Base-by-base conservation (phyloP, 805 yeast genomes). In the Candida chauliodis region DNA sequence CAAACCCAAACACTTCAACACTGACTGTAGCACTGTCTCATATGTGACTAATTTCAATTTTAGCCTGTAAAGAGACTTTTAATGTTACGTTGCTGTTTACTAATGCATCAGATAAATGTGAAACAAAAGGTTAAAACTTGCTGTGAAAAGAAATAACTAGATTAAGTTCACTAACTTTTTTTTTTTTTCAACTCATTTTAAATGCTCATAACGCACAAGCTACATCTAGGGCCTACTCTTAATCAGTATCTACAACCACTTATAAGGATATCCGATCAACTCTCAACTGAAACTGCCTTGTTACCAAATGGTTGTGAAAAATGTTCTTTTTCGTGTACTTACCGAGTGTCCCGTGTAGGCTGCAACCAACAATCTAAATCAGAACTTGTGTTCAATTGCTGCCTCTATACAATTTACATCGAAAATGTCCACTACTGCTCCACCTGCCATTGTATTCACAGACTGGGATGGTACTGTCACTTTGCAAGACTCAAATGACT, bases 381-480 rank as follows among this genome's bases (percentile, higher is more conserved):
- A 7, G 7, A 21, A 21, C 7, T 21, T 21, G 24, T 21, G 10
- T 21, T 21, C 24, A 8, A 21, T n/a, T n/a, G n/a, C n/a, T n/a
- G n/a, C n/a, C n/a, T n/a, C n/a, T n/a, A n/a, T n/a, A 24, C 27
- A 7, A 8, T 11, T 24, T 10, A 7, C 13, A 24, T 5, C 13
- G n/a, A 7, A 8, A 24, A 46, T 36, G 42, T 30, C 37, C 21
- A 43, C 60, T 31, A 28, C 43, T n/a, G 16, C 34, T 11, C 58
- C 61, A 19, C 63, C 62, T 35, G 91, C 95, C 33, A 88, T 93
- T 53, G 84, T 93, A 30, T 93, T 93, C 70, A 85, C 97, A 30
- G 99, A 93, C 61, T 93, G 95, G 79, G 99, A 93, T 59, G 99
- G 99, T 20, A 93, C 99, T 2, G 93, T 93, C 47, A 93, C 99